Conservation (phyloP, 768 basidiomycete species). For the Rhizopogon roseolus region DNA sequence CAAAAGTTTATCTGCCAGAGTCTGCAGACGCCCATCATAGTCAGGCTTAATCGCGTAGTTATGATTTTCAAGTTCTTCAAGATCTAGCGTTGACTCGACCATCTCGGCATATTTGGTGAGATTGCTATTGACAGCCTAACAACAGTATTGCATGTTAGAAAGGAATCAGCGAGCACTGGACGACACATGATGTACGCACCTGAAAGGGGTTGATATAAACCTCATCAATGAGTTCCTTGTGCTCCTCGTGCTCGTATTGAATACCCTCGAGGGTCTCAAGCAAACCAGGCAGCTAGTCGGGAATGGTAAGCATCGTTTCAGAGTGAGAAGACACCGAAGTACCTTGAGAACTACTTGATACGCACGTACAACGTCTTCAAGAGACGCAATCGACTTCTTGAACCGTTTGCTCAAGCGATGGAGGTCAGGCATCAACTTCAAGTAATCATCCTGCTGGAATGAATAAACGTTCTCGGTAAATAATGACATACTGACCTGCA, state of each 20-base stretch:
- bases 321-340: background rate
- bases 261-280: constrained; percentile 56
- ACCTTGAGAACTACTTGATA: constrained; percentile 92
- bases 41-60: constrained; percentile 91
- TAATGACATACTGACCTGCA: constrained; percentile 52
- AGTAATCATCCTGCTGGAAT: constrained; percentile 65
- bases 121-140: constrained; percentile 54
- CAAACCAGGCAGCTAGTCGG: constrained; percentile 65
- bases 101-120: constrained; percentile 84
- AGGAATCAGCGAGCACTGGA: background rate
- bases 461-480: background rate
- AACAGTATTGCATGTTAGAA: background rate
- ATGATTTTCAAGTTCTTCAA: constrained; percentile 79
- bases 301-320: background rate
- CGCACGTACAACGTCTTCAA: constrained; percentile 94
- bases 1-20: constrained; percentile 61
- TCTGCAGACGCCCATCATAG: constrained; percentile 74
- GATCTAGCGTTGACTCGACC: constrained; percentile 94
- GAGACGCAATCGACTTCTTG: constrained; percentile 72
- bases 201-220: constrained; percentile 58
- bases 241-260: constrained; percentile 41
- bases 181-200: constrained; percentile 32
- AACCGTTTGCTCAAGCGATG: constrained; percentile 89
- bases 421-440: constrained; percentile 92
- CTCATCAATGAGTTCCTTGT: constrained; percentile 57